These are phyloP conservation scores for Nannochloris sp. DNA, from an alignment of 139 green algal genomes.

Conservation along the genomic window DNA sequence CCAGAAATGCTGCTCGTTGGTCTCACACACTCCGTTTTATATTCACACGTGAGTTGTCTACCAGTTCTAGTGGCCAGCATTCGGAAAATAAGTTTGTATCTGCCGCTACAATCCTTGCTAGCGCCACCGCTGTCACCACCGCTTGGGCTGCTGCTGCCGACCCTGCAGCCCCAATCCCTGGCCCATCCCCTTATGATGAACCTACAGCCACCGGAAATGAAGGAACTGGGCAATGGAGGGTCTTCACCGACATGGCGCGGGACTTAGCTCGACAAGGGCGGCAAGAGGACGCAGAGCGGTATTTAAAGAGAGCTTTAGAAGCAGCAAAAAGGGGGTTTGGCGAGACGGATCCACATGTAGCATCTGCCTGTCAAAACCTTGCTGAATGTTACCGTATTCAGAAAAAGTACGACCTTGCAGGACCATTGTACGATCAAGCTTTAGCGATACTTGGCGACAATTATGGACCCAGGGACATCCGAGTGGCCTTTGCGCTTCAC, in stretches of 20 bases:
- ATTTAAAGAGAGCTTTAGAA: slow-evolving; percentile 43
- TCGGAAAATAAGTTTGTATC: too few species aligned
- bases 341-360: slow-evolving; percentile 54
- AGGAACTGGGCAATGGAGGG: slow-evolving; percentile 22
- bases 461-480: slow-evolving; percentile 19
- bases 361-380: slow-evolving; percentile 59
- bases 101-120: too few species aligned
- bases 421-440: slow-evolving; percentile 45
- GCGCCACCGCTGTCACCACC: not conserved
- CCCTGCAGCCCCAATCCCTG: not conserved
- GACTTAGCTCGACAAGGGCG: slow-evolving; percentile 25
- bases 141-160: not conserved
- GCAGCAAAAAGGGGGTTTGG: slow-evolving; percentile 56
- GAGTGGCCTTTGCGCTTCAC: slow-evolving; percentile 22
- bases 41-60: too few species aligned
- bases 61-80: too few species aligned
- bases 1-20: too few species aligned
- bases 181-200: not conserved
- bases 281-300: slow-evolving; percentile 49
- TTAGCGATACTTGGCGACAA: slow-evolving; percentile 9
- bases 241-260: slow-evolving; percentile 29
- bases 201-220: too few species aligned
- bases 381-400: slow-evolving; percentile 64
- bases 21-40: too few species aligned
- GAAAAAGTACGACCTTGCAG: slow-evolving; percentile 38